A percentile compares a stretch with the other conserved stretches of the same genome.
Evolutionary conservation across 2,329 filamentous ascomycete genomes (phyloP).

Genomic region (Gaeumannomyces sp.): DNA sequence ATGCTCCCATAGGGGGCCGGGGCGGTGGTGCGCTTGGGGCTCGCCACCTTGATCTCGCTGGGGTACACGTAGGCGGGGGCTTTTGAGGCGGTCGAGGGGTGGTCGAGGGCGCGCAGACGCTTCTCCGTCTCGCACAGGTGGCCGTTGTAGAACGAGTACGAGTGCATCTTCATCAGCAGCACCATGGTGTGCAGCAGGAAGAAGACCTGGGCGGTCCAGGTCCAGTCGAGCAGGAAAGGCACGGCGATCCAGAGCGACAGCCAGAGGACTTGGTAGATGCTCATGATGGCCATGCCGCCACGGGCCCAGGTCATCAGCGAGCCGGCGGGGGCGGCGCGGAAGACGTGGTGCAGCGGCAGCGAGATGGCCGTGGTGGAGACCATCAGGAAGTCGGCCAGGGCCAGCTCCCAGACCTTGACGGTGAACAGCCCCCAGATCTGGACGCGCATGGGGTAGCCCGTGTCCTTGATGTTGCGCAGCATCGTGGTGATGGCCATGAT

Average conservation of each 20-base stretch:
- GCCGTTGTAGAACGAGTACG: conserved; percentile 96
- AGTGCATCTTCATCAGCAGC: conserved; percentile 98
- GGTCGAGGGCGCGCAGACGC: conserved; percentile 72
- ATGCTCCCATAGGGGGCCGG: conserved; percentile 8
- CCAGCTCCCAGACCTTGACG: conserved; percentile 82
- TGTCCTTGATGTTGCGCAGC: conserved; percentile 89
- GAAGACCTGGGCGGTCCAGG: conserved; percentile 96
- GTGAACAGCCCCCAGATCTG: conserved; percentile 86
- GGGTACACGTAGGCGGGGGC: conserved; percentile 73
- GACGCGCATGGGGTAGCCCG: conserved; percentile 76
- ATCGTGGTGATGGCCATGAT: conserved; percentile 97
- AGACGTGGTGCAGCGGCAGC: conserved; percentile 66
- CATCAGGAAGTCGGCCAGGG: conserved; percentile 79
- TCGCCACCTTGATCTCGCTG: conserved; percentile 36
- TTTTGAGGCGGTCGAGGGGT: conserved; percentile 62
- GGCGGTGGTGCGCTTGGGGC: conserved; percentile 21
- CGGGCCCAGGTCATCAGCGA: conserved; percentile 63
- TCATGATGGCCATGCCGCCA: conserved; percentile 77
- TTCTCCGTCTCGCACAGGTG: conserved; percentile 84
- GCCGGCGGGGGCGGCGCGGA: conserved; percentile 45
- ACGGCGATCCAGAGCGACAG: conserved; percentile 74
- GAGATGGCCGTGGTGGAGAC: conserved; percentile 66
- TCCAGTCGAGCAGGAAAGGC: conserved; percentile 83
- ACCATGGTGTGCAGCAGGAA: conserved; percentile 85
- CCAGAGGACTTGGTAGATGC: conserved; percentile 74